phyloP scores from a whole-genome alignment of 1,284 basidiomycete species.

The Xanthoconium separans region DNA sequence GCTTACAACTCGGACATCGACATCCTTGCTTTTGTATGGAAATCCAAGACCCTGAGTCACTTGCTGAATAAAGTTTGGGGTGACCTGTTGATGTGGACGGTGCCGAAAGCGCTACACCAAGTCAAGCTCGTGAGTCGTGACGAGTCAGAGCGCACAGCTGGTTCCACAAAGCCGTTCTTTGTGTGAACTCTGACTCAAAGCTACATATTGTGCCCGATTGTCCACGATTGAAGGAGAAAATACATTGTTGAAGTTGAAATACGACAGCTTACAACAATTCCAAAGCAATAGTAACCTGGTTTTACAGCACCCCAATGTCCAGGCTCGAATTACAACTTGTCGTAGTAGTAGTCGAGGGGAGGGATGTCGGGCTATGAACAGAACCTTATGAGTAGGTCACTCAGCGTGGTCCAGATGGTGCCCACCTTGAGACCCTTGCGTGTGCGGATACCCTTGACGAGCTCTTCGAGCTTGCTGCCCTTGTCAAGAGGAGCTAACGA shows the following conservation, averaged over 20 bases:
- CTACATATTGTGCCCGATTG: neutral
- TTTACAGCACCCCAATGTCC: constrained; percentile 5
- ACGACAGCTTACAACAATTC: constrained; percentile 19
- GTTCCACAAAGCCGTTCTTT: neutral
- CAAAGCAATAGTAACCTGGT: constrained; percentile 9
- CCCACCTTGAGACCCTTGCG: constrained; percentile 91
- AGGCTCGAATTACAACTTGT: constrained; percentile 62
- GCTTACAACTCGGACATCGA: neutral
- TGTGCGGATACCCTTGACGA: constrained; percentile 81
- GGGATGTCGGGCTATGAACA: constrained; percentile 75
- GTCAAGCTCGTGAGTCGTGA: neutral
- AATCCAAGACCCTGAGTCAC: constrained; percentile 9
- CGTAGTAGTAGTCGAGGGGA: constrained; percentile 84
- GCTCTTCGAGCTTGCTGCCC: constrained; percentile 86
- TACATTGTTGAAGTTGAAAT: constrained; percentile 15
- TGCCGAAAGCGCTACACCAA: constrained; percentile 11
- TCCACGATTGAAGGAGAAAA: constrained; percentile 1
- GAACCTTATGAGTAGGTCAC: constrained; percentile 10
- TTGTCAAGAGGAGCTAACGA: constrained; percentile 68
- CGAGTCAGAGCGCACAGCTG: neutral
- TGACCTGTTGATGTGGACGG: constrained; percentile 12
- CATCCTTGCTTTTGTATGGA: constrained; percentile 2
- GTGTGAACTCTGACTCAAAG: neutral
- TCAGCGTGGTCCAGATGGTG: neutral
- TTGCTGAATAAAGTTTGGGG: neutral